These are phyloP conservation scores for Mycena sanguinolenta DNA, from an alignment of 768 basidiomycete genomes.

Conservation along the genomic window DNA sequence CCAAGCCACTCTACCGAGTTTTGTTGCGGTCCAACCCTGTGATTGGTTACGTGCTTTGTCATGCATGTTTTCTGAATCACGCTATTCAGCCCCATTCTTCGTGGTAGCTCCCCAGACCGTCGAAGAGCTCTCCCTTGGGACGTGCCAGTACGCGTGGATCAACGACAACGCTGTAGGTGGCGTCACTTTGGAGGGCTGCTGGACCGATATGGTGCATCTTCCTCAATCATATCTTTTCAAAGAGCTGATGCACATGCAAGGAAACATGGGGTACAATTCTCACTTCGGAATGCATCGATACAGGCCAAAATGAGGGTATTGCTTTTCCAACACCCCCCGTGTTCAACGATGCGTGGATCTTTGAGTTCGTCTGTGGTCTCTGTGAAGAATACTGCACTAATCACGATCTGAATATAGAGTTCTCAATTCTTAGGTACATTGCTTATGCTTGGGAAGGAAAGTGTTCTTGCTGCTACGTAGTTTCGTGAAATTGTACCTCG, in stretches of 20 bases:
- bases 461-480: no score
- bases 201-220: neutral
- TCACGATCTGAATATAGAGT: neutral
- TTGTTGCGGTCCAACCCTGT: neutral
- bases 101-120: conserved; percentile 23
- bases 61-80: conserved; percentile 3
- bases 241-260: conserved; percentile 13
- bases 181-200: conserved; percentile 16
- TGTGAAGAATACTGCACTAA: neutral
- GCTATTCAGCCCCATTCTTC: conserved; percentile 3
- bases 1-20: neutral
- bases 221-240: neutral
- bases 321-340: neutral
- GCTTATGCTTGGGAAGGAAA: no score
- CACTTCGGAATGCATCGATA: neutral
- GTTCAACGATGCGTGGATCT: conserved; percentile 19
- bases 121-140: conserved; percentile 26
- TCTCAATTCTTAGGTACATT: neutral
- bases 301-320: conserved; percentile 8
- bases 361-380: conserved; percentile 24
- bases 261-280: neutral
- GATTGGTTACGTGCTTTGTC: neutral
- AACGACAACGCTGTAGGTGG: conserved; percentile 26
- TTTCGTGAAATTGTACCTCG: no score
- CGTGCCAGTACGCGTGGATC: conserved; percentile 28